These are phyloP conservation scores for Arthroderma sp. DNA, from an alignment of 2,329 filamentous ascomycete species.

Conservation along the genomic window DNA sequence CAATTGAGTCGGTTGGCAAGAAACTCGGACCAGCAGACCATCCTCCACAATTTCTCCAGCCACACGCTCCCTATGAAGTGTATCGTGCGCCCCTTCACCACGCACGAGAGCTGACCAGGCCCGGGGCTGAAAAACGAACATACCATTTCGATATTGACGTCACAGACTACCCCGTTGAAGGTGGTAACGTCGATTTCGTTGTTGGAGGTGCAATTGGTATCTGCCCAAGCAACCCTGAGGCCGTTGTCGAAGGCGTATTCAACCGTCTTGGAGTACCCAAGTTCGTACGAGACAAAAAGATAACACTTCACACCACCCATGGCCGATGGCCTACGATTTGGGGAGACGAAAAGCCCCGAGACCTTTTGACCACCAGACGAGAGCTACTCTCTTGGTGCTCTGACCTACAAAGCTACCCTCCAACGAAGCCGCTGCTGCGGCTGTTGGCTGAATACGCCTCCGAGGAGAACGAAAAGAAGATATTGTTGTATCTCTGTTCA, in stretches of 20 bases:
- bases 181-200: constrained; percentile 75
- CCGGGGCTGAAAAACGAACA: constrained; percentile 87
- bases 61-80: constrained; percentile 85
- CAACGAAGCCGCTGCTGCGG: constrained; percentile 75
- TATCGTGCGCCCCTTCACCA: constrained; percentile 79
- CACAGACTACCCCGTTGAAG: constrained; percentile 79
- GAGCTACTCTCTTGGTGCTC: constrained; percentile 94
- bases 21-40: constrained; percentile 39
- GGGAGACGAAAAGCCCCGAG: constrained; percentile 76
- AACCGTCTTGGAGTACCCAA: constrained; percentile 70
- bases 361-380: constrained; percentile 77
- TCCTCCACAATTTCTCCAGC: constrained; percentile 82
- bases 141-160: constrained; percentile 97
- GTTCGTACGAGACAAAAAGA: constrained; percentile 70
- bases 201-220: constrained; percentile 93
- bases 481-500: constrained; percentile 73
- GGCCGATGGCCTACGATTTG: constrained; percentile 97
- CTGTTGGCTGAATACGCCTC: constrained; percentile 74
- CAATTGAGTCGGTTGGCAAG: constrained; percentile 24
- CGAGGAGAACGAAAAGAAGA: constrained; percentile 73
- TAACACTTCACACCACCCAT: constrained; percentile 62
- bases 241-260: constrained; percentile 70
- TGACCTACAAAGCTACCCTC: constrained; percentile 84
- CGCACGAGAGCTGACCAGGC: constrained; percentile 72
- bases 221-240: constrained; percentile 70